Percentiles rank a stretch among this genome's conserved stretches.
These are phyloP conservation scores for Cyclospora cayetanensis DNA, from an alignment of 169 alveolate species.

Conservation along the genomic window DNA sequence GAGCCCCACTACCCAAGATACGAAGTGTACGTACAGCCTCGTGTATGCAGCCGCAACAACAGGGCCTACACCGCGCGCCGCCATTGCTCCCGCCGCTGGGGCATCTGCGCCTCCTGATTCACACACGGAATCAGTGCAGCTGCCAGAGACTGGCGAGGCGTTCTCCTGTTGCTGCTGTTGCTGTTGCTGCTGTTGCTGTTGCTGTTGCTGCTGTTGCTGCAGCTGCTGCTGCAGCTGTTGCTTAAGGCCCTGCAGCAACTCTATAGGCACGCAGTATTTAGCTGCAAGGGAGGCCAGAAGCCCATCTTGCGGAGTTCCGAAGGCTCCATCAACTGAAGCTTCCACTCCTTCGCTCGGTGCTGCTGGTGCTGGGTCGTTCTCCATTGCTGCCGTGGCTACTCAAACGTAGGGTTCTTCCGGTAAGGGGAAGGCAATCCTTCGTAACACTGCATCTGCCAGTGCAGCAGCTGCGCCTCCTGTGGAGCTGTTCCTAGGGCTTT, in stretches of 20 bases:
- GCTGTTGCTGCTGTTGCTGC: background rate
- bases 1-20: background rate
- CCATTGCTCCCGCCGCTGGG: background rate
- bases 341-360: no score
- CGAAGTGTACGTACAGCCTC: background rate
- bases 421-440: no score
- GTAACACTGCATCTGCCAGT: no score
- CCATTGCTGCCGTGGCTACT: background rate
- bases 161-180: background rate
- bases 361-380: background rate
- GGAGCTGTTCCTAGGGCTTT: background rate
- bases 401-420: background rate
- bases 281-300: background rate
- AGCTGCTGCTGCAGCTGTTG: constrained; percentile 18
- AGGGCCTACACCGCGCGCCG: background rate
- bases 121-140: background rate
- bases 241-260: constrained; percentile 19
- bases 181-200: constrained; percentile 6
- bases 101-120: background rate
- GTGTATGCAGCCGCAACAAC: constrained; percentile 16
- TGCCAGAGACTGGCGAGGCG: background rate
- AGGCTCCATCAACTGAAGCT: background rate
- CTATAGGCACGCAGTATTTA: background rate
- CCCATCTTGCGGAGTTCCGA: background rate
- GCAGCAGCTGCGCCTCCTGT: background rate